A percentile compares a stretch with the other conserved stretches of the same genome.
Conservation (phyloP, 768 basidiomycete species). For the Cyclocybe aegerita region DNA sequence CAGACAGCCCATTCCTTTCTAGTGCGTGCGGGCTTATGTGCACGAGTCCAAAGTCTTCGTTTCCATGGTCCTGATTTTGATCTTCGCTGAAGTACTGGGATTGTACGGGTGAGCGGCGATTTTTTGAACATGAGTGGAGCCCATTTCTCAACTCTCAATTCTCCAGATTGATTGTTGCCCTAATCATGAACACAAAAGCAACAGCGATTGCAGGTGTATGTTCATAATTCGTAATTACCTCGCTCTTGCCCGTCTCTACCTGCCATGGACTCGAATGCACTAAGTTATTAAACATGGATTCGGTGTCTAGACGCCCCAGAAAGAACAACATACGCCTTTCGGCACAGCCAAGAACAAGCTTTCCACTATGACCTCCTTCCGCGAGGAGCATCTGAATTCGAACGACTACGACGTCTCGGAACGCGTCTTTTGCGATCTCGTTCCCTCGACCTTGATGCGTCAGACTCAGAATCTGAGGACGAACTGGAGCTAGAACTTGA, state of each 20-base stretch:
- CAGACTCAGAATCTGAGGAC: slow-evolving; percentile 38
- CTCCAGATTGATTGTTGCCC: slow-evolving; percentile 77
- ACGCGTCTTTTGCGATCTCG: slow-evolving; percentile 24
- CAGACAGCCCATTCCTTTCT: background rate
- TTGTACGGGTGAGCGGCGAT: slow-evolving; percentile 67
- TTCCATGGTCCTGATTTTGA: slow-evolving; percentile 94
- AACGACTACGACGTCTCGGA: slow-evolving; percentile 18
- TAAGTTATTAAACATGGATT: background rate
- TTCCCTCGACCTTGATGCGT: slow-evolving; percentile 39
- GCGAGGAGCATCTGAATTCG: slow-evolving; percentile 19
- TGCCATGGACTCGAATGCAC: background rate
- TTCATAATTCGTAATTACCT: background rate
- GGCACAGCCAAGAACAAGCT: background rate
- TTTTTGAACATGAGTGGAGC: background rate
- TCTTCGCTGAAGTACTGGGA: slow-evolving; percentile 89
- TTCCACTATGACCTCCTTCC: slow-evolving; percentile 5
- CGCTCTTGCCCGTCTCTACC: background rate
- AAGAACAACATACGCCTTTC: background rate
- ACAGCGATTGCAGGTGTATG: slow-evolving; percentile 36
- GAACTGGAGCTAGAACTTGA: slow-evolving; percentile 41
- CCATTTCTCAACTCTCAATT: background rate
- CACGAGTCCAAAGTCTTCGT: slow-evolving; percentile 92
- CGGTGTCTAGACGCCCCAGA: background rate
- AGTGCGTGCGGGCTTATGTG: slow-evolving; percentile 92
- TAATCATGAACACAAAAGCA: slow-evolving; percentile 87